phyloP scores from a whole-genome alignment of 2,329 filamentous ascomycete species.

The Talaromyces islandicus region DNA sequence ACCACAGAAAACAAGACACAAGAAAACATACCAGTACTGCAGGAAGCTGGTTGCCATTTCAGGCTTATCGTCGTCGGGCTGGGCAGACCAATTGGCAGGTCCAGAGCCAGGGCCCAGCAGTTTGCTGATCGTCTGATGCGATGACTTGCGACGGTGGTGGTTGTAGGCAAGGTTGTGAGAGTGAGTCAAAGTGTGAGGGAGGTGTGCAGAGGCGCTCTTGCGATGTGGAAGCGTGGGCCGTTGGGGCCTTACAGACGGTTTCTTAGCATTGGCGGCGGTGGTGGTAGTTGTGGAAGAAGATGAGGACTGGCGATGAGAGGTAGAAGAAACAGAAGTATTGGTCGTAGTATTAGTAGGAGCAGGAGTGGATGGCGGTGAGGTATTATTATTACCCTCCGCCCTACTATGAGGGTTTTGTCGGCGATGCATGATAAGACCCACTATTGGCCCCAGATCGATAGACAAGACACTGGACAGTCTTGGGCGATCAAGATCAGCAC shows the following conservation, averaged over 20 bases:
- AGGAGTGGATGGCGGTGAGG: slow-evolving; percentile 34
- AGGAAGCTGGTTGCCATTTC: slow-evolving; percentile 41
- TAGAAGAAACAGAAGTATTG: neutral
- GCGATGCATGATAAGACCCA: slow-evolving; percentile 8
- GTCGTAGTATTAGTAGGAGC: slow-evolving; percentile 14
- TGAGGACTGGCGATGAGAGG: slow-evolving; percentile 22
- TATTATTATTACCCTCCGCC: slow-evolving; percentile 1
- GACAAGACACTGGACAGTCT: neutral
- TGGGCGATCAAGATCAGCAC: neutral
- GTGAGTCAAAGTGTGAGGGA: neutral
- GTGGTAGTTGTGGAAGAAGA: slow-evolving; percentile 9
- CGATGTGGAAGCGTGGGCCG: slow-evolving; percentile 27
- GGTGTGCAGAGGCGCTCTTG: slow-evolving; percentile 20
- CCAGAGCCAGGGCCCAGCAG: slow-evolving; percentile 22
- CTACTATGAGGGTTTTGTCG: slow-evolving; percentile 12
- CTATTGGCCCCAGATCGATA: neutral
- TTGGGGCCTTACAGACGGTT: slow-evolving; percentile 19
- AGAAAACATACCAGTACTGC: slow-evolving; percentile 38
- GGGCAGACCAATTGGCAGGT: slow-evolving; percentile 14
- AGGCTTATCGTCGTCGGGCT: slow-evolving; percentile 21
- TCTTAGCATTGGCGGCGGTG: slow-evolving; percentile 23
- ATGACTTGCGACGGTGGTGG: slow-evolving; percentile 10
- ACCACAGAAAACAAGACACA: neutral
- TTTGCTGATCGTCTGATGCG: slow-evolving; percentile 27
- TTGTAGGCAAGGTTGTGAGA: neutral